phyloP scores from a whole-genome alignment of 108 stramenopile genomes.

The Schizochytrium sp. region DNA sequence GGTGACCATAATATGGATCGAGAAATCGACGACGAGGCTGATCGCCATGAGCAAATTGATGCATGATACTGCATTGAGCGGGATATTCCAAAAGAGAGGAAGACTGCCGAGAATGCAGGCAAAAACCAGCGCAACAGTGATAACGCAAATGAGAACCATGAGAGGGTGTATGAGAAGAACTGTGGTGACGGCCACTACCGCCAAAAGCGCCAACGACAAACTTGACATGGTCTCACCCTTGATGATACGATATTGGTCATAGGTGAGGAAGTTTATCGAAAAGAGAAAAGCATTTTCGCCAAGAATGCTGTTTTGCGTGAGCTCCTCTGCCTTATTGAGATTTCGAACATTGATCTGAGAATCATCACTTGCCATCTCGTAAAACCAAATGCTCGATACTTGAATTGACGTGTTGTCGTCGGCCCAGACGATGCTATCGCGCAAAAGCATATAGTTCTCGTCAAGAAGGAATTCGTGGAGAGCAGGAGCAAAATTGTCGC shows the following conservation, averaged over 20 bases:
- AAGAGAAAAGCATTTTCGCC: not conserved
- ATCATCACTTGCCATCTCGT: not conserved
- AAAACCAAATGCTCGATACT: not conserved
- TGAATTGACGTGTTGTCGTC: not conserved
- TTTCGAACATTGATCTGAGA: not conserved
- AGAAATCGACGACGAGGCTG: slow-evolving; percentile 7
- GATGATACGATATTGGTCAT: not conserved
- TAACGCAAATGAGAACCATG: not conserved
- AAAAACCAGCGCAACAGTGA: not conserved
- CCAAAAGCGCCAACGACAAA: not conserved
- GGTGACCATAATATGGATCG: not conserved
- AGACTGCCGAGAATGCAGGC: not conserved
- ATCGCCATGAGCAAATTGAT: slow-evolving; percentile 9
- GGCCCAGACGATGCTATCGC: not conserved
- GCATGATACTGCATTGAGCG: not conserved
- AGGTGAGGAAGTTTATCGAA: not conserved
- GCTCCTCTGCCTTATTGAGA: not conserved
- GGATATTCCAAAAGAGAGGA: not conserved
- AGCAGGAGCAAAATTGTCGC: not conserved
- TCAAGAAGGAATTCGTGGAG: not conserved
- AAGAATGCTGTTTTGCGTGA: not conserved
- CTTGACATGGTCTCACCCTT: not conserved
- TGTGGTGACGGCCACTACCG: not conserved
- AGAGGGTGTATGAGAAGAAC: not conserved
- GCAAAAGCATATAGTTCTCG: not conserved